Base-by-base conservation (phyloP, 164 flowering plant species). In the Berberis vulgaris region DNA sequence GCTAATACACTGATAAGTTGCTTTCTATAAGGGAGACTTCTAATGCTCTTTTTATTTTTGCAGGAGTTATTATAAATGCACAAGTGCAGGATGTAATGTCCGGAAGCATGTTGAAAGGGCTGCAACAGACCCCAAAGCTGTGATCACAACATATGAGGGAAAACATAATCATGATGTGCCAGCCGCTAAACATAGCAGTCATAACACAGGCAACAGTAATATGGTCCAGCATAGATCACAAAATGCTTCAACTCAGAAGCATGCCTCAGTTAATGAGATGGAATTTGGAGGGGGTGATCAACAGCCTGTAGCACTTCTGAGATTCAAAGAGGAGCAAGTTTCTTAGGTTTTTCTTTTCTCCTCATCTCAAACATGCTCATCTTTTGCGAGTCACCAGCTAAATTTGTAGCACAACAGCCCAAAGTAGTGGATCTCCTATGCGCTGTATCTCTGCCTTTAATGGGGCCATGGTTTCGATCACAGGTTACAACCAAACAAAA, bases 21-120 rank as follows among this genome's bases (percentile, higher is more conserved):
- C 55, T 41, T 65, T 58, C 42, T 2, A 2, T 7, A 6, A 52
- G 43, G 8, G 68, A 55, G 7, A 8, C 57, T 67, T 47, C 67
- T 75, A 66, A 71, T 67, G 61, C 62, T 26, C 62, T 41, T 55
- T 39, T 68, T 68, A 44, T 62, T 2, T 71, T 8, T 61, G 40
- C 85, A 91, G 96, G 93, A 87, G 96, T 74, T 90, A 88, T 66
- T 93, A 90, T 77, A 86, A 84, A 73, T 88, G 97, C 77, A 88
- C 98, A 2, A 78, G 59, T 64, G 71, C 78, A 1, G 94, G 96
- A 41, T 90, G 98, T 75, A 86, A 80, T 72, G 96, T 93, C 46
- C 91, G 97, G 1, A 93, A 90, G 72, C 98, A 93, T 71, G 97
- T 90, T 4, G 98, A 93, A 75, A 84, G 98, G 74, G 88, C 96